Percentiles rank a stretch among this genome's conserved stretches.
Conservation (phyloP, 2,329 filamentous ascomycete genomes). For the Sporothrix sp. region DNA sequence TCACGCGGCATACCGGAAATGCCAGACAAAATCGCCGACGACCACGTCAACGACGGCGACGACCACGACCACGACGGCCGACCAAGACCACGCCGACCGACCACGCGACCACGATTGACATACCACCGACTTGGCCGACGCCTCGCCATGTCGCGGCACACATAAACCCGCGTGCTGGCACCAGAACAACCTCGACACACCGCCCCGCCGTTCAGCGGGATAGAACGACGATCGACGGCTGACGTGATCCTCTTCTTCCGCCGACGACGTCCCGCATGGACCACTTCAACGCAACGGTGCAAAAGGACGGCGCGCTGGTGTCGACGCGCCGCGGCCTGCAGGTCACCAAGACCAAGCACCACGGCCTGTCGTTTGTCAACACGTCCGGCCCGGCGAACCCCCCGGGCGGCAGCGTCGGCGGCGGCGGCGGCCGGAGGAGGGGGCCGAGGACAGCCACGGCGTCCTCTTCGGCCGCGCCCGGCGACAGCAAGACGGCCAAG, state of each 20-base stretch:
- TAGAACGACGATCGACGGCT: background rate
- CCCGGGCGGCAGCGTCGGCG: slow-evolving; percentile 6
- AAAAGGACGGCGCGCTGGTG: slow-evolving; percentile 28
- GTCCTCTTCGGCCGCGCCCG: background rate
- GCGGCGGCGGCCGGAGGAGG: background rate
- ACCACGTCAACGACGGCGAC: no score
- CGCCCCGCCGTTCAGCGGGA: no score
- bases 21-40: no score
- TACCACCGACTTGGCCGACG: background rate
- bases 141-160: background rate
- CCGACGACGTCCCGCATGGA: no score
- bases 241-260: no score
- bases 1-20: no score
- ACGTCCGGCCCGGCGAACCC: slow-evolving; percentile 19
- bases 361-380: slow-evolving; percentile 32
- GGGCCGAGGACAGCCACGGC: background rate
- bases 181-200: background rate
- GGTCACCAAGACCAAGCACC: slow-evolving; percentile 31
- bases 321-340: slow-evolving; percentile 31
- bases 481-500: background rate
- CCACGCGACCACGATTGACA: no score
- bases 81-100: no score
- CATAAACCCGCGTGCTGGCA: background rate
- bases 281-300: slow-evolving; percentile 30
- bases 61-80: no score